phyloP scores from a whole-genome alignment of 2,329 filamentous ascomycete genomes.

The Penicillium aurantiogriseum region DNA sequence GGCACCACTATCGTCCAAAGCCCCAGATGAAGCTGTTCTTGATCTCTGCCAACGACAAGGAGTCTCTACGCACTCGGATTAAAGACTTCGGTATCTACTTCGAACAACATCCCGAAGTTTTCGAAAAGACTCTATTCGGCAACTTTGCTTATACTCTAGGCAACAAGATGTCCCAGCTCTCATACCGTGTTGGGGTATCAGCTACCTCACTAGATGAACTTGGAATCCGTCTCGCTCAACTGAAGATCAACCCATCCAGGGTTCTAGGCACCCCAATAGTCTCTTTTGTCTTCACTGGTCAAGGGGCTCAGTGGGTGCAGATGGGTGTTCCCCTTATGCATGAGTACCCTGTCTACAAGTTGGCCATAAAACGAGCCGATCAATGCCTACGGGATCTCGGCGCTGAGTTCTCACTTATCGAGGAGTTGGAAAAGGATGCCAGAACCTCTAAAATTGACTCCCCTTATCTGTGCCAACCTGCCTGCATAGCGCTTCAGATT shows the following conservation, averaged over 20 bases:
- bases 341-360: constrained; percentile 22
- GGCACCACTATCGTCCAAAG: constrained; percentile 10
- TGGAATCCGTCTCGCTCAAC: constrained; percentile 22
- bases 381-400: constrained; percentile 15
- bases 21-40: constrained; percentile 19
- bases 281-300: constrained; percentile 24
- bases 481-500: constrained; percentile 23
- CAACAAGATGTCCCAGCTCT: constrained; percentile 26
- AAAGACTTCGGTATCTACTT: constrained; percentile 28
- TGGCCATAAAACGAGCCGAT: constrained; percentile 18
- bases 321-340: constrained; percentile 28
- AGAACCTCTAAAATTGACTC: constrained; percentile 16
- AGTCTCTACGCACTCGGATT: constrained; percentile 24
- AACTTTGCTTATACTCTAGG: constrained; percentile 29
- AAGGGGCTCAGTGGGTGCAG: constrained; percentile 24
- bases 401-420: constrained; percentile 21
- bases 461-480: constrained; percentile 21
- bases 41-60: constrained; percentile 30
- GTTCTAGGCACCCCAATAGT: constrained; percentile 18
- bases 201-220: constrained; percentile 23
- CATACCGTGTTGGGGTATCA: constrained; percentile 26
- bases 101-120: constrained; percentile 24
- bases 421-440: constrained; percentile 14
- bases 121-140: constrained; percentile 24
- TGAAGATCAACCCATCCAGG: constrained; percentile 23